Conservation (phyloP, 768 basidiomycete species). For the Phanerodontia chrysosporium region DNA sequence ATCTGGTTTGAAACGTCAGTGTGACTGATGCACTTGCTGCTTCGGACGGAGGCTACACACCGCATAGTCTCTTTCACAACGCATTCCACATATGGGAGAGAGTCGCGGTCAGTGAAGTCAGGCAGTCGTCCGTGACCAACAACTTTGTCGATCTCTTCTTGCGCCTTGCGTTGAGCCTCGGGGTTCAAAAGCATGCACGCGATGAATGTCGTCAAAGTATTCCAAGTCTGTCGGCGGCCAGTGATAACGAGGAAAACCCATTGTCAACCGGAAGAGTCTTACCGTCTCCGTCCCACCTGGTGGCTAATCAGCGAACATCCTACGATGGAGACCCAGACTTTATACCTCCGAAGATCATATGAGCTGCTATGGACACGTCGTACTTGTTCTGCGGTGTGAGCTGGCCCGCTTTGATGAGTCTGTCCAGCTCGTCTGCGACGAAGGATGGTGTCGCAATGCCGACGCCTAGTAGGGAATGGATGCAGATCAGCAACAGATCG, state of each 20-base stretch:
- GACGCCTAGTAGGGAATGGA: neutral
- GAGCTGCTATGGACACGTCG: neutral
- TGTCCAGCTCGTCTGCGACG: neutral
- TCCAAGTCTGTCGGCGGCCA: neutral
- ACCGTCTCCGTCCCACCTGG: constrained; percentile 4
- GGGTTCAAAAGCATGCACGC: constrained; percentile 3
- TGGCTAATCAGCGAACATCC: neutral
- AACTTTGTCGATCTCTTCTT: constrained; percentile 25
- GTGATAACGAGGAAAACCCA: neutral
- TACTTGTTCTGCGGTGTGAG: neutral
- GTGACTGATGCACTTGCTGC: neutral
- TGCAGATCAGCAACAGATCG: neutral
- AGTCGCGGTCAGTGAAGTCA: constrained; percentile 20
- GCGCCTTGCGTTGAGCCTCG: constrained; percentile 19
- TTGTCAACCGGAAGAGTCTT: neutral
- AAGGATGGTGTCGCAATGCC: neutral
- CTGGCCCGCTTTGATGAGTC: neutral
- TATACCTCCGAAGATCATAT: constrained; percentile 3
- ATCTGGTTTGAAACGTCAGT: neutral
- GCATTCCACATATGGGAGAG: constrained; percentile 24
- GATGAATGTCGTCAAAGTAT: neutral
- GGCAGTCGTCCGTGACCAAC: constrained; percentile 24
- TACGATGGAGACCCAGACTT: neutral
- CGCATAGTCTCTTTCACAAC: constrained; percentile 14
- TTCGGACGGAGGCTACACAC: neutral